Evolutionary conservation across 148 eudicot species (phyloP).

Genomic region (Fagopyrum tataricum): DNA sequence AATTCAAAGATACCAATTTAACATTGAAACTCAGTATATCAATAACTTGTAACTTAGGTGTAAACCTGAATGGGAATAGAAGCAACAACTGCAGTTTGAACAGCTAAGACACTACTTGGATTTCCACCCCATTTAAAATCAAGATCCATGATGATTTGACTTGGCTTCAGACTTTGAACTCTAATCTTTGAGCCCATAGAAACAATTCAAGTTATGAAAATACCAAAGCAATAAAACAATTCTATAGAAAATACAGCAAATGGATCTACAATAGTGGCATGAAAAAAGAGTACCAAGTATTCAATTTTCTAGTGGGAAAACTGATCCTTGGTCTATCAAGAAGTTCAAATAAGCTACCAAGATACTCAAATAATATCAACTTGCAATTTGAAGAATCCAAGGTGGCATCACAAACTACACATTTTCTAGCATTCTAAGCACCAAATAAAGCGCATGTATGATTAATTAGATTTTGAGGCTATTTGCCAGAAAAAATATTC

Average conservation of each 20-base stretch:
- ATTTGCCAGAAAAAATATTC: no score
- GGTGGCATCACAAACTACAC: not conserved
- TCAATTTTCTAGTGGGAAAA: not conserved
- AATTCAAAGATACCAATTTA: not conserved
- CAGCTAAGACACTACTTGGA: constrained; percentile 70
- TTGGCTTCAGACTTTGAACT: constrained; percentile 87
- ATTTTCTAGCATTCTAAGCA: not conserved
- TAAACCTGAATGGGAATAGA: constrained; percentile 92
- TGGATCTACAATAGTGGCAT: not conserved
- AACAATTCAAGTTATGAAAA: not conserved
- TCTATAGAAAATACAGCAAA: not conserved
- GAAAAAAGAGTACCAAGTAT: not conserved
- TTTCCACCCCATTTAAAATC: constrained; percentile 98
- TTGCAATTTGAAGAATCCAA: not conserved
- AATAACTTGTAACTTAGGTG: constrained; percentile 3
- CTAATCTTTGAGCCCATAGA: constrained; percentile 93
- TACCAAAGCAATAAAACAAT: not conserved
- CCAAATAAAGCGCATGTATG: not conserved
- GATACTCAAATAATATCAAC: not conserved
- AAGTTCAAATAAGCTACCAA: not conserved
- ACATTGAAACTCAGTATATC: not conserved
- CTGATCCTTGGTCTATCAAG: not conserved
- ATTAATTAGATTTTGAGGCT: no score
- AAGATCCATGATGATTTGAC: constrained; percentile 91
- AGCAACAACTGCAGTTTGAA: constrained; percentile 85